A percentile compares a stretch with the other conserved stretches of the same genome.
These are phyloP conservation scores for Stagonosporopsis chrysanthemi DNA, from an alignment of 2,329 filamentous ascomycete species.

Conservation along the genomic window DNA sequence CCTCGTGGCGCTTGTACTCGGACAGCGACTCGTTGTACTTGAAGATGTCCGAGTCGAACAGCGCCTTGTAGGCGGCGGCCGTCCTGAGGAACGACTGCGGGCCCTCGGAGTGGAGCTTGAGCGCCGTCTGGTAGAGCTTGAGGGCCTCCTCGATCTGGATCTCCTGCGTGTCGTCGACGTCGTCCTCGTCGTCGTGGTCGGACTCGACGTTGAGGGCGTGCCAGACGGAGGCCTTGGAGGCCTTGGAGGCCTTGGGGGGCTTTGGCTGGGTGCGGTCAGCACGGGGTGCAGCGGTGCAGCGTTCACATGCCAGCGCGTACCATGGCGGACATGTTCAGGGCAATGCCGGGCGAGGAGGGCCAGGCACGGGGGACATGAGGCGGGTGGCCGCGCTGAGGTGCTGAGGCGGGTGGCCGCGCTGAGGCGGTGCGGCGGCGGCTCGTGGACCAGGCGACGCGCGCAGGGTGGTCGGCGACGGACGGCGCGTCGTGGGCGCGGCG, in stretches of 20 bases:
- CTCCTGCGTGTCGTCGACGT: conserved; percentile 93
- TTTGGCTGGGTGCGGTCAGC: conserved; percentile 45
- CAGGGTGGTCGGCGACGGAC: too few relatives aligned
- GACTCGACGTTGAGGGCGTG: conserved; percentile 92
- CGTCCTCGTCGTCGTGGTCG: conserved; percentile 87
- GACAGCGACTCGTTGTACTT: conserved; percentile 86
- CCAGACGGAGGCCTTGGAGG: conserved; percentile 61
- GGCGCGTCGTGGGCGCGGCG: too few relatives aligned
- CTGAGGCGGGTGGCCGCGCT: too few relatives aligned
- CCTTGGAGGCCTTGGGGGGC: not conserved
- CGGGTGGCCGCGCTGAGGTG: too few relatives aligned
- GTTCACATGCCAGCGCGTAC: conserved; percentile 10
- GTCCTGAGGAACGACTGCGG: conserved; percentile 78
- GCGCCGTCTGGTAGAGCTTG: conserved; percentile 88
- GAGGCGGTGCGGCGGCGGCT: too few relatives aligned
- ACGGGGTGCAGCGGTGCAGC: not conserved
- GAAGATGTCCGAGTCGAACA: conserved; percentile 94
- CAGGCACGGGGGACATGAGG: conserved; percentile 6
- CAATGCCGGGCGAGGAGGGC: conserved; percentile 2
- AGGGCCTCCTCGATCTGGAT: conserved; percentile 97
- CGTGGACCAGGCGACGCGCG: too few relatives aligned
- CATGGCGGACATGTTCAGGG: conserved; percentile 13
- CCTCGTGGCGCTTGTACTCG: conserved; percentile 77
- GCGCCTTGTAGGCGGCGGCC: conserved; percentile 77
- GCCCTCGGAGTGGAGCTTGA: conserved; percentile 91